Percentiles rank a stretch among this genome's conserved stretches.
Conservation (phyloP, 306 rosid genomes). For the Malus orientalis region DNA sequence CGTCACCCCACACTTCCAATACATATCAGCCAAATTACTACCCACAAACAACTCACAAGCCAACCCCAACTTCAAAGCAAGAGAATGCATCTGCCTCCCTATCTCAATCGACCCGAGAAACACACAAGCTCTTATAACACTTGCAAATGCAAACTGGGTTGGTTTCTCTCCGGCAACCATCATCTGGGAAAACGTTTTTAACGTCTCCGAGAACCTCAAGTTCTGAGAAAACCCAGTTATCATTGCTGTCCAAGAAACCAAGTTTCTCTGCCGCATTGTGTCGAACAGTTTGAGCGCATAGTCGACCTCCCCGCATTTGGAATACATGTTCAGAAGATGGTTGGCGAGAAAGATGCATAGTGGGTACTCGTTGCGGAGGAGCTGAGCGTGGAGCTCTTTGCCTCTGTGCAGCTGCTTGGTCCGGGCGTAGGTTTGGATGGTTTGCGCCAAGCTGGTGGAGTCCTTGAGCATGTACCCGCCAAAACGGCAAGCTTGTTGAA, state of each 20-base stretch:
- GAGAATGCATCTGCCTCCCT: conserved; percentile 50
- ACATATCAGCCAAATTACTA: conserved; percentile 52
- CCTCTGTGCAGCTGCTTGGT: conserved; percentile 42
- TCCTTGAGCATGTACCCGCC: conserved; percentile 21
- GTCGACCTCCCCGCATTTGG: conserved; percentile 35
- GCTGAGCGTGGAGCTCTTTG: conserved; percentile 48
- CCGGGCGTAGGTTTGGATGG: conserved; percentile 37
- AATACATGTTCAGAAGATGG: conserved; percentile 41
- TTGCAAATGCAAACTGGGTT: conserved; percentile 40
- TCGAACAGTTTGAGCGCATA: conserved; percentile 41
- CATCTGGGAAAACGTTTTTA: conserved; percentile 33
- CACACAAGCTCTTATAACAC: conserved; percentile 39
- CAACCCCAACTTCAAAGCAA: conserved; percentile 34
- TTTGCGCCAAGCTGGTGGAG: conserved; percentile 19
- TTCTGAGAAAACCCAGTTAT: conserved; percentile 44
- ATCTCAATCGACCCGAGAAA: conserved; percentile 33
- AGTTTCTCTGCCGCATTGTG: conserved; percentile 39
- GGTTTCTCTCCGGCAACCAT: conserved; percentile 25
- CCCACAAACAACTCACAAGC: conserved; percentile 36
- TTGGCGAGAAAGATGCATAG: conserved; percentile 32
- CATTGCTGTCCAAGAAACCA: conserved; percentile 56
- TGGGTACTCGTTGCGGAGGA: conserved; percentile 28
- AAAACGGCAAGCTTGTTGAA: not conserved
- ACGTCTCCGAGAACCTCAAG: conserved; percentile 29
- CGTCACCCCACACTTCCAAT: conserved; percentile 38